Base-by-base conservation (phyloP, 305 asterid species). In the Stenogyne calaminthoides region DNA sequence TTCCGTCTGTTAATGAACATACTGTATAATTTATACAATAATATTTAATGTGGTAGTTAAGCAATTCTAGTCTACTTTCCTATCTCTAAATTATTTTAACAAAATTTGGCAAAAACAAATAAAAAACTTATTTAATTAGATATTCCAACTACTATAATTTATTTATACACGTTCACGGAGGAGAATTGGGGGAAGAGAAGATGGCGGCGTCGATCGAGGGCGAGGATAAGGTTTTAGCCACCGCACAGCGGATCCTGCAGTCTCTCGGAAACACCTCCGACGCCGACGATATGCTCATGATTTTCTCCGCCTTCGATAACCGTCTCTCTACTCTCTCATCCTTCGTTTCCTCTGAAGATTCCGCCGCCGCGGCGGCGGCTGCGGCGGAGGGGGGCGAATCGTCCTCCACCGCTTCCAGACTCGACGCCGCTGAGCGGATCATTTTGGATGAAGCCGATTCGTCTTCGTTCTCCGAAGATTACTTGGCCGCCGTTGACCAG, bases 241-340 rank as follows among this genome's bases (percentile, higher is more conserved):
- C 98, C 15, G 97, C 97, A 29, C 97, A 89, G 79, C 95, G 91
- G 88, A 94, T 94, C 86, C 91, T 94, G 18, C 87, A 87, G 86
- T 86, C 89, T 15, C 96, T 94, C 60, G 85, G 88, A 57, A 86
- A 87, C 54, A 80, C 90, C 34, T 87, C 88, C 69, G 81, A 88
- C 80, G 77, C 96, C 54, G 96, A 87, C 49, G 97, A 94, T 42
- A 88, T 93, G 96, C 76, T 93, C 19, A 68, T 83, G 66, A 92
- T 93, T 29, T 86, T 91, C 78, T 89, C 98, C 59, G 67, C 84
- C 34, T 89, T 89, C 80, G 98, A 93, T 77, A 87, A 89, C 64
- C 97, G 98, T 36, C 86, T 93, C 39, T 92, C 97, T 11, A 77
- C 79, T 15, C 90, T 93, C 64, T 84, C 96, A 18, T 83, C 90